Evolutionary conservation across 2,329 filamentous ascomycete genomes (phyloP).

Genomic region (Boeremia exigua): DNA sequence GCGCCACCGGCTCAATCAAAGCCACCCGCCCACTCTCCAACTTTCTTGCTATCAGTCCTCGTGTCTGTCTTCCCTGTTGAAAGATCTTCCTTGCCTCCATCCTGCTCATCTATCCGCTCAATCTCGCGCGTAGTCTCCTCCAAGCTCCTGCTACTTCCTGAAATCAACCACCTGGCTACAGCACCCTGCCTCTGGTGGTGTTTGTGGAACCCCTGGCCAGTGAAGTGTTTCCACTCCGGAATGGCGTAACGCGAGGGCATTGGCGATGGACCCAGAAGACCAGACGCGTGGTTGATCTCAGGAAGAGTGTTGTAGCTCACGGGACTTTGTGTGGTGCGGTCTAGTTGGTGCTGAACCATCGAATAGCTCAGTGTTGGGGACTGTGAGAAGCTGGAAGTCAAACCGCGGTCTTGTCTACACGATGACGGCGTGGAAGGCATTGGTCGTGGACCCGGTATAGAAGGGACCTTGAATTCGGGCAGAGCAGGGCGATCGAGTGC

Average conservation of each 20-base stretch:
- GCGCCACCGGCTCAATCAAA: too few relatives aligned
- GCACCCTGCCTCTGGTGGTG: background rate
- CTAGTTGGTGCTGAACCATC: background rate
- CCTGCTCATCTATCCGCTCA: too few relatives aligned
- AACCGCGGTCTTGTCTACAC: background rate
- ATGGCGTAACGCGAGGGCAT: background rate
- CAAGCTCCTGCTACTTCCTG: too few relatives aligned
- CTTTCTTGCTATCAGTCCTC: too few relatives aligned
- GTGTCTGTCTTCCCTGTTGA: too few relatives aligned
- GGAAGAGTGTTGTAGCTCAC: background rate
- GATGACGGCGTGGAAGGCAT: background rate
- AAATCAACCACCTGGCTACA: background rate
- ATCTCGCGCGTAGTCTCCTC: too few relatives aligned
- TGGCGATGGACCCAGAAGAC: background rate
- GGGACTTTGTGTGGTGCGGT: background rate
- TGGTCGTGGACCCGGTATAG: background rate
- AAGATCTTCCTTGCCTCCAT: too few relatives aligned
- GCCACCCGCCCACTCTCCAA: too few relatives aligned
- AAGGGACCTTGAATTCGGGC: background rate
- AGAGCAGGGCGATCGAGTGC: background rate
- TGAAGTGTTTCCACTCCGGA: background rate
- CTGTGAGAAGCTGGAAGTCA: too few relatives aligned
- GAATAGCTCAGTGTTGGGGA: too few relatives aligned
- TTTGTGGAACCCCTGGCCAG: background rate
- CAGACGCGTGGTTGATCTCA: background rate